Evolutionary conservation across 192 early-diverging fungal genomes (phyloP).

Genomic region (Jimgerdemannia lactiflua): DNA sequence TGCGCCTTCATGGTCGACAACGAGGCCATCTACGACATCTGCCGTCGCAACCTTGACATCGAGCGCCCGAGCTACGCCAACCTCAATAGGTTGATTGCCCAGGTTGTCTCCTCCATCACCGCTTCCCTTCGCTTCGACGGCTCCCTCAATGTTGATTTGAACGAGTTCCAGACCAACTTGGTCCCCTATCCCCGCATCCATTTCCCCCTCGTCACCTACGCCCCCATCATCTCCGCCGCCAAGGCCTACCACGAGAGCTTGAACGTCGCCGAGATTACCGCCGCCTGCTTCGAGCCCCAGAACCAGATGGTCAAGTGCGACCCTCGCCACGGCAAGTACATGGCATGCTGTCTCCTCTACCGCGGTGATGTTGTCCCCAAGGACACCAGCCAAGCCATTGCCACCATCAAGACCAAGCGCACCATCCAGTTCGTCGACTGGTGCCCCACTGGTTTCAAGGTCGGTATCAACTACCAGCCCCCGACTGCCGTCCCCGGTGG

Average conservation of each 20-base stretch:
- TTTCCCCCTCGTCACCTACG: constrained; percentile 98
- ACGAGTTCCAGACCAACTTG: constrained; percentile 99
- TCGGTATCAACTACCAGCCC: constrained; percentile 96
- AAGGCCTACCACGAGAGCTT: constrained; percentile 98
- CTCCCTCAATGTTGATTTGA: constrained; percentile 98
- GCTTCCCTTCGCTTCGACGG: constrained; percentile 98
- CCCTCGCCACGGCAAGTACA: constrained; percentile 97
- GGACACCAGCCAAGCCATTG: constrained; percentile 92
- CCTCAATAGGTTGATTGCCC: constrained; percentile 96
- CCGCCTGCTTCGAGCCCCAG: constrained; percentile 94
- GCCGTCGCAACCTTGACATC: constrained; percentile 97
- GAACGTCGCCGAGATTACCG: constrained; percentile 95
- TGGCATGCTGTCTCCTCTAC: constrained; percentile 99
- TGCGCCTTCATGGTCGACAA: constrained; percentile 99
- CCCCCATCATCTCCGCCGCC: constrained; percentile 90
- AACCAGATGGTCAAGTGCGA: constrained; percentile 99
- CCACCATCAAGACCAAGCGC: constrained; percentile 91
- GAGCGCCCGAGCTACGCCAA: constrained; percentile 96
- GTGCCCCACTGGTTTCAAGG: constrained; percentile 99
- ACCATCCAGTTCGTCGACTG: constrained; percentile 99
- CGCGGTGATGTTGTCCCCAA: constrained; percentile 99
- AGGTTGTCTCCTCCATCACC: constrained; percentile 99
- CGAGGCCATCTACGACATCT: constrained; percentile 99
- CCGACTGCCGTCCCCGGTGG: constrained; percentile 90
- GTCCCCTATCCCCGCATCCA: constrained; percentile 99